Base-by-base conservation (phyloP, 805 yeast genomes). In the Lipomyces yamadae region DNA sequence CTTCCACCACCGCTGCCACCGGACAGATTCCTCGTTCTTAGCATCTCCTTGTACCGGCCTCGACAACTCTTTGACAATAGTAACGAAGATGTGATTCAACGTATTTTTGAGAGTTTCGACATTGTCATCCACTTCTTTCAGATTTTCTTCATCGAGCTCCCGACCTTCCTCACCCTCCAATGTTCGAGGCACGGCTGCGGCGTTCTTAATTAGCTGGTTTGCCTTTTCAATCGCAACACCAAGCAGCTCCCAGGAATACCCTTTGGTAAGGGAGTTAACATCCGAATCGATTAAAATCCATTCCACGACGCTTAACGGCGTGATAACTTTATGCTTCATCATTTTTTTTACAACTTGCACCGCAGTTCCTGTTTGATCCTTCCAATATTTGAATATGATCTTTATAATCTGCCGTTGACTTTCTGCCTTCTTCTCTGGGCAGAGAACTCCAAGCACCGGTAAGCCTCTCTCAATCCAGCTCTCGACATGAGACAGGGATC, bases 401-500 rank as follows among this genome's bases (percentile, higher is more conserved):
- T 82, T 84, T 55, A 89, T 82, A 10, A 86, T 81, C 62, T 81
- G 81, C 63, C 80, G 78, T 15, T 75, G 73, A 4, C 73, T 73
- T 7, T 62, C 61, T 15, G 62, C 37, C 3, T 39, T 60, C 15
- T 24, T 29, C 11, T 59, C 53, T 8, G 62, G 32, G 50, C 62
- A 68, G n/a, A 66, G 58, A 13, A 70, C 70, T 35, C 76, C 78
- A 55, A 86, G 72, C 15, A 80, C 77, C 13, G 76, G 78, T 29
- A 74, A 72, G 5, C 82, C 74, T 53, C 81, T 81, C 42, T 76
- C 78, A 56, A 87, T 79, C 78, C 85, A 85, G 54, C 84, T 85
- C 67, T 84, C 85, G 50, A 88, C 87, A 73, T 89, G 92, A 0
- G 94, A 91, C 55, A 93, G 83, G 0, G 98, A 93, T 75, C 98